These are phyloP conservation scores for Phymatotrichopsis omnivora DNA, from an alignment of 2,329 filamentous ascomycete genomes.

Conservation along the genomic window DNA sequence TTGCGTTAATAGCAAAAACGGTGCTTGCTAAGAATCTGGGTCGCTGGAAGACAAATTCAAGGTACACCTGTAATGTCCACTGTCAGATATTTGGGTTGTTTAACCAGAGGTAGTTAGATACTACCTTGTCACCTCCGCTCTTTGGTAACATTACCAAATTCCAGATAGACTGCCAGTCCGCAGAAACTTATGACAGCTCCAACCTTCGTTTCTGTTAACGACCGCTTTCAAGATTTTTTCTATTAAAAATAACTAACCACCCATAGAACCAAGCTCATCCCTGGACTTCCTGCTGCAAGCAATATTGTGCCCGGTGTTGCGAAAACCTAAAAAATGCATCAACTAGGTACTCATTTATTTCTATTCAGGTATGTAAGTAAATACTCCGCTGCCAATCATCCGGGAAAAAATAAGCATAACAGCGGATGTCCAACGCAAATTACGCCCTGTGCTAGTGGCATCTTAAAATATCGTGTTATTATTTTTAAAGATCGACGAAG, in stretches of 20 bases:
- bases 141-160: conserved; percentile 56
- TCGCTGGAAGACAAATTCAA: conserved; percentile 52
- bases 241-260: conserved; percentile 60
- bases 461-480: too few relatives aligned
- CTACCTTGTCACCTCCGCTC: conserved; percentile 35
- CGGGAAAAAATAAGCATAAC: conserved; percentile 20
- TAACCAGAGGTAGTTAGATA: too few relatives aligned
- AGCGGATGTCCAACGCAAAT: conserved; percentile 16
- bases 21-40: conserved; percentile 52
- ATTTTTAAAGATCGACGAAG: too few relatives aligned
- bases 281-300: conserved; percentile 55
- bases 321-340: conserved; percentile 47
- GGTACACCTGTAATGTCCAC: conserved; percentile 57
- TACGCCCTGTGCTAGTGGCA: too few relatives aligned
- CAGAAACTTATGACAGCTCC: conserved; percentile 62
- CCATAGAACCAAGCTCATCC: conserved; percentile 54
- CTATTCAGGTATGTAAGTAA: background rate
- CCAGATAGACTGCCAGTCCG: conserved; percentile 53
- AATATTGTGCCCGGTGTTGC: conserved; percentile 60
- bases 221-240: conserved; percentile 54
- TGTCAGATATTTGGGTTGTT: too few relatives aligned
- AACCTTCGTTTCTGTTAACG: conserved; percentile 56
- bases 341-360: background rate
- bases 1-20: conserved; percentile 51
- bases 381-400: conserved; percentile 18